Evolutionary conservation across 495 filamentous ascomycete species (phyloP).

Genomic region (Penicillium angulare): DNA sequence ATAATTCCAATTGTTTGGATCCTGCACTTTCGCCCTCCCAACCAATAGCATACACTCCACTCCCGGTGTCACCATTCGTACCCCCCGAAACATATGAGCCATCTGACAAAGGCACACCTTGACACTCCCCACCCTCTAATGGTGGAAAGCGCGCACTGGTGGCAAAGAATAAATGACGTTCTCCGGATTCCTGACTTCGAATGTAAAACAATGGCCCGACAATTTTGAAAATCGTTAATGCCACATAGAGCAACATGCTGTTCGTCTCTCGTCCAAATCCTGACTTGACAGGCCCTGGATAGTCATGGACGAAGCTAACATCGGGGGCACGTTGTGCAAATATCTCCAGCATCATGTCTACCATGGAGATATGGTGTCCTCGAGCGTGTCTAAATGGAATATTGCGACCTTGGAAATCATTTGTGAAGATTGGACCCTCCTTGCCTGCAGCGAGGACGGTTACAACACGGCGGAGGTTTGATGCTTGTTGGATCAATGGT

Average conservation of each 20-base stretch:
- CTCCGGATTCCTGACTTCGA: background rate
- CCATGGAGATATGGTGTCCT: constrained; percentile 43
- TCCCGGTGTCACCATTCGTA: background rate
- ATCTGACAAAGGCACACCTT: background rate
- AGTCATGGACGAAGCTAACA: constrained; percentile 10
- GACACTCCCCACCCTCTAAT: background rate
- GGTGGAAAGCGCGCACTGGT: background rate
- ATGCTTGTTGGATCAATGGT: constrained; percentile 50
- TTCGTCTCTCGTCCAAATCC: background rate
- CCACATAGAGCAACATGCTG: no score
- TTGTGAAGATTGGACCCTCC: constrained; percentile 50
- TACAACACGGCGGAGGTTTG: constrained; percentile 56
- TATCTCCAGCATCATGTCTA: constrained; percentile 50
- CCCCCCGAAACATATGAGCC: background rate
- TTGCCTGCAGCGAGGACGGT: constrained; percentile 50
- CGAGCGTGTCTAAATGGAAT: constrained; percentile 22
- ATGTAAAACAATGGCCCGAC: background rate
- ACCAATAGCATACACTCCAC: background rate
- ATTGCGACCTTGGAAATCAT: constrained; percentile 44
- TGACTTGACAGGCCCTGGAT: constrained; percentile 1
- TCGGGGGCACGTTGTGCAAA: constrained; percentile 31
- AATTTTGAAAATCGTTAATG: no score
- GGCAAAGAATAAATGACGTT: background rate
- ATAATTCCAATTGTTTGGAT: background rate
- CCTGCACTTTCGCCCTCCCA: background rate